Evolutionary conservation across 2,329 filamentous ascomycete species (phyloP).

Genomic region (Tolypocladium endophyticum): DNA sequence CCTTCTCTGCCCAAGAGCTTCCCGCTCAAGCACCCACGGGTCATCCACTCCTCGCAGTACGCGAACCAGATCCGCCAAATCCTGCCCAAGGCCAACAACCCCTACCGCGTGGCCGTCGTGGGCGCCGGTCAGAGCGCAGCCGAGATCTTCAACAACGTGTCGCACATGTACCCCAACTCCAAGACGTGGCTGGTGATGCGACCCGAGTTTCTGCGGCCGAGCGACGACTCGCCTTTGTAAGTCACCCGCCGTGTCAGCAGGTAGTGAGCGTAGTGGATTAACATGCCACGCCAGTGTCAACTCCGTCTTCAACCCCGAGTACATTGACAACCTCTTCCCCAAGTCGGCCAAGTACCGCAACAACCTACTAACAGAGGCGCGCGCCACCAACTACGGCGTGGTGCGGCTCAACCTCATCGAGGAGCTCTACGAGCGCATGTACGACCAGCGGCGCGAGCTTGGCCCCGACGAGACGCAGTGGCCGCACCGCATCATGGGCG

Average conservation of each 20-base stretch:
- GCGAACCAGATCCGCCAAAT: conserved; percentile 52
- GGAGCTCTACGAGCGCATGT: conserved; percentile 76
- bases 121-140: conserved; percentile 88
- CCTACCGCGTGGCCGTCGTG: conserved; percentile 71
- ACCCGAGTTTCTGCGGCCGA: conserved; percentile 73
- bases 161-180: conserved; percentile 71
- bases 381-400: conserved; percentile 87
- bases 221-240: conserved; percentile 93
- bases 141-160: conserved; percentile 88
- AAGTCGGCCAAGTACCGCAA: conserved; percentile 53
- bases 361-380: conserved; percentile 54
- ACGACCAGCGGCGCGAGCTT: conserved; percentile 68
- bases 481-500: conserved; percentile 70
- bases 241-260: conserved; percentile 19
- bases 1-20: conserved; percentile 62
- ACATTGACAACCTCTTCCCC: conserved; percentile 66
- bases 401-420: conserved; percentile 88
- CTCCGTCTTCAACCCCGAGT: conserved; percentile 87
- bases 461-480: conserved; percentile 60
- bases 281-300: conserved; percentile 58
- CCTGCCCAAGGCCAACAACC: conserved; percentile 41
- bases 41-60: conserved; percentile 87
- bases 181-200: conserved; percentile 71
- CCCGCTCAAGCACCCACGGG: conserved; percentile 56
- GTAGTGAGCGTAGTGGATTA: background rate